Conservation (phyloP, 169 alveolate genomes). For the Plasmodium gonderi region DNA sequence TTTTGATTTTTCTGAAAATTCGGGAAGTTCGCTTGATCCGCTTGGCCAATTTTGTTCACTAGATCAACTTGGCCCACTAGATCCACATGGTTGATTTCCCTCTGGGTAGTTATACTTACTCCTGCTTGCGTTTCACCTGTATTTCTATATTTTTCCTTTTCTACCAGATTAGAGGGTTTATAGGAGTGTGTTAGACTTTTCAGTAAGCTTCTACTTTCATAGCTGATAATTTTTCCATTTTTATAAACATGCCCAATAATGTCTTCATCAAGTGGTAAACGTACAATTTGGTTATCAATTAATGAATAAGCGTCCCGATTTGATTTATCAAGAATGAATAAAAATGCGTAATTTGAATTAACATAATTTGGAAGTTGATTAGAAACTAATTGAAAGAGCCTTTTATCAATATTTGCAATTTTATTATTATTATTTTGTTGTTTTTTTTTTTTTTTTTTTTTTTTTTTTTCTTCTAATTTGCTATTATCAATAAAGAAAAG, state of each 20-base stretch:
- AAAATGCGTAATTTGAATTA: conserved; percentile 55
- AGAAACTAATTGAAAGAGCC: conserved; percentile 4
- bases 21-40: background rate
- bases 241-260: conserved; percentile 7
- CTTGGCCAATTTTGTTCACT: no score
- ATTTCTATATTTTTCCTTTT: background rate
- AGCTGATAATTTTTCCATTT: conserved; percentile 36
- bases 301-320: background rate
- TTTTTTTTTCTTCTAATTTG: conserved; percentile 70
- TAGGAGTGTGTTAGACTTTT: background rate
- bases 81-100: background rate
- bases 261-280: conserved; percentile 7
- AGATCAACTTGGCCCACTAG: no score
- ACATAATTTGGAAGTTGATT: conserved; percentile 7
- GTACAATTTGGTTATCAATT: background rate
- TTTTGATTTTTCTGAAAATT: background rate
- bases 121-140: background rate
- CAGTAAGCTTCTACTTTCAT: background rate
- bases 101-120: background rate
- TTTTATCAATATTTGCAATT: background rate
- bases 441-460: conserved; percentile 39
- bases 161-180: background rate
- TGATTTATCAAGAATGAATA: conserved; percentile 19
- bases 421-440: background rate
- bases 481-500: conserved; percentile 58